These are phyloP conservation scores for Aspergillus felis DNA, from an alignment of 2,329 filamentous ascomycete genomes.

Conservation along the genomic window DNA sequence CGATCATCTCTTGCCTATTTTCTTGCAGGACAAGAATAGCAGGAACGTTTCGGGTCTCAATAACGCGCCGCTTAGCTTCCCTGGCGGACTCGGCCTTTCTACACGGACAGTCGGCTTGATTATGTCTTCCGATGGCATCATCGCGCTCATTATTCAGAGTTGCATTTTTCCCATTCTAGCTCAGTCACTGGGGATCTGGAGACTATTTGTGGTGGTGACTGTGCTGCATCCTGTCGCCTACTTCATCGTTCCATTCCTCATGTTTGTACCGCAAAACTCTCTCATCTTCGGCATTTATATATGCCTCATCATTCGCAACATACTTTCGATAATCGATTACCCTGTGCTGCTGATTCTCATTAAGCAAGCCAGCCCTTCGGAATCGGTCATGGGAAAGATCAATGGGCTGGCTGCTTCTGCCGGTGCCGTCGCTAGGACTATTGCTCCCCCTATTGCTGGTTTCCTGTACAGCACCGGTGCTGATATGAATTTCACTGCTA, in stretches of 20 bases:
- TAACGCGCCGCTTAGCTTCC: slow-evolving; percentile 50
- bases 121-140: slow-evolving; percentile 65
- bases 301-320: slow-evolving; percentile 62
- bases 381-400: slow-evolving; percentile 62
- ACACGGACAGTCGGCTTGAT: slow-evolving; percentile 66
- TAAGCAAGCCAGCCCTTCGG: slow-evolving; percentile 65
- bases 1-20: slow-evolving; percentile 87
- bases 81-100: slow-evolving; percentile 63
- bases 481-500: slow-evolving; percentile 54
- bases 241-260: slow-evolving; percentile 65
- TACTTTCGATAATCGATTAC: slow-evolving; percentile 65
- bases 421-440: slow-evolving; percentile 66
- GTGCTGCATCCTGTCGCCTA: slow-evolving; percentile 65
- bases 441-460: slow-evolving; percentile 66
- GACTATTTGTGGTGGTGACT: slow-evolving; percentile 61
- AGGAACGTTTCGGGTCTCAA: slow-evolving; percentile 24
- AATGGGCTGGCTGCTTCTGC: slow-evolving; percentile 69
- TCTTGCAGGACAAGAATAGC: slow-evolving; percentile 68
- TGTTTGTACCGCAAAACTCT: slow-evolving; percentile 51
- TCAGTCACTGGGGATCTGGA: slow-evolving; percentile 63
- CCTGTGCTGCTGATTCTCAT: slow-evolving; percentile 67
- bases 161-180: slow-evolving; percentile 65
- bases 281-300: slow-evolving; percentile 62
- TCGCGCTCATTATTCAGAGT: slow-evolving; percentile 70
- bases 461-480: slow-evolving; percentile 62